These are phyloP conservation scores for Physcomitrium patens DNA, from an alignment of 225 moss, liverwort and hornwort species.

Conservation along the genomic window DNA sequence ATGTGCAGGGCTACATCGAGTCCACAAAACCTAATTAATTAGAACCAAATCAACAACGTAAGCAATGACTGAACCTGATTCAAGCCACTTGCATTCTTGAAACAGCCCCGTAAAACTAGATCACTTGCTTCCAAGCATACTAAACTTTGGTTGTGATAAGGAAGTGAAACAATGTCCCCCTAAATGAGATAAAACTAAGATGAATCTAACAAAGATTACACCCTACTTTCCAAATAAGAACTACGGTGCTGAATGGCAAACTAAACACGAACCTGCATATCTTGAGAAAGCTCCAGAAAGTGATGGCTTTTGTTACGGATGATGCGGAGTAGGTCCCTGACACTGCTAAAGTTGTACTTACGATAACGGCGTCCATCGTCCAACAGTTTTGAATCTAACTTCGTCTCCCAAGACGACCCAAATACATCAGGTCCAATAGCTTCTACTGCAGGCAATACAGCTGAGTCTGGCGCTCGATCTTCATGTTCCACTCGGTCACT, in stretches of 20 bases:
- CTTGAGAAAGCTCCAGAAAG: conserved; percentile 77
- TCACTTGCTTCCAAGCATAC: not conserved
- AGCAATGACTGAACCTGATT: not conserved
- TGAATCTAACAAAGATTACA: not conserved
- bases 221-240: not conserved
- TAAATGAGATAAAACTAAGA: not conserved
- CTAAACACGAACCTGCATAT: conserved; percentile 65
- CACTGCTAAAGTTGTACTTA: conserved; percentile 83
- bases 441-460: conserved; percentile 67
- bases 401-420: conserved; percentile 81
- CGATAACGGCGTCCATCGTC: conserved; percentile 87
- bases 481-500: conserved; percentile 97
- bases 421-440: conserved; percentile 61
- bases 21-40: no score
- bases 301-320: conserved; percentile 95
- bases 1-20: no score
- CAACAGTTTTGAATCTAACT: conserved; percentile 70
- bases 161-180: not conserved
- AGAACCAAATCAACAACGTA: no score
- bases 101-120: not conserved
- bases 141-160: not conserved
- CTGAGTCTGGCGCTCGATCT: conserved; percentile 64
- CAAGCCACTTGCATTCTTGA: not conserved
- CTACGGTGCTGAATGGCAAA: conserved; percentile 4
- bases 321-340: conserved; percentile 92